Evolutionary conservation across 2,329 filamentous ascomycete genomes (phyloP).

Genomic region (Hymenoscyphus salicellus): DNA sequence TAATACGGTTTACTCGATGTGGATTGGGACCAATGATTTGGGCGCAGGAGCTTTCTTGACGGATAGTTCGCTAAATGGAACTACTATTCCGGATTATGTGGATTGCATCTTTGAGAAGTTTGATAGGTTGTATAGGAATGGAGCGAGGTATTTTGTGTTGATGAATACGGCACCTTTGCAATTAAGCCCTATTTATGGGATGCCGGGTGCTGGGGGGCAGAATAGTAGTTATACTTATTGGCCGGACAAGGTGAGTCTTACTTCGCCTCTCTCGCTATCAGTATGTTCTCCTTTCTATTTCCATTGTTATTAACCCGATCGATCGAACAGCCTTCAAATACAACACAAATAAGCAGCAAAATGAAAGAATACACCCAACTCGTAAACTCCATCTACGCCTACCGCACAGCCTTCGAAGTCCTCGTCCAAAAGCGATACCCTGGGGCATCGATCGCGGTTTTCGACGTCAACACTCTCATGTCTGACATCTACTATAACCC

Average conservation of each 20-base stretch:
- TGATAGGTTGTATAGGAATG: slow-evolving; percentile 60
- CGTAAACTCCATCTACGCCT: slow-evolving; percentile 49
- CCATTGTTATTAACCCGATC: slow-evolving; percentile 34
- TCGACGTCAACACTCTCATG: slow-evolving; percentile 64
- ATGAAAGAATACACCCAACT: slow-evolving; percentile 49
- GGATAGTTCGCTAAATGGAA: slow-evolving; percentile 56
- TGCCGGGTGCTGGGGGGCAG: slow-evolving; percentile 43
- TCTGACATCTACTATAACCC: slow-evolving; percentile 64
- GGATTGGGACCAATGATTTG: slow-evolving; percentile 81
- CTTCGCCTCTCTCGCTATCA: no score
- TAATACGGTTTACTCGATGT: slow-evolving; percentile 70
- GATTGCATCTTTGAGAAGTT: slow-evolving; percentile 66
- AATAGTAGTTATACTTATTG: slow-evolving; percentile 44
- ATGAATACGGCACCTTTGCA: slow-evolving; percentile 68
- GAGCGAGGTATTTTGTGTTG: slow-evolving; percentile 68
- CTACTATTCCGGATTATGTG: slow-evolving; percentile 62
- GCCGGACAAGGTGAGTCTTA: slow-evolving; percentile 34
- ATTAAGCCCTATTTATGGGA: slow-evolving; percentile 63
- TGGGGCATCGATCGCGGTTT: slow-evolving; percentile 60
- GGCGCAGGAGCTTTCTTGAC: slow-evolving; percentile 63
- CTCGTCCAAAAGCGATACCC: slow-evolving; percentile 48
- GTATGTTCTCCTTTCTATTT: background rate
- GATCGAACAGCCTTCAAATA: slow-evolving; percentile 44
- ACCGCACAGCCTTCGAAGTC: slow-evolving; percentile 48
- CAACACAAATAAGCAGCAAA: slow-evolving; percentile 46